Evolutionary conservation across 148 eudicot genomes (phyloP).

Genomic region (Gaultheria prostrata): DNA sequence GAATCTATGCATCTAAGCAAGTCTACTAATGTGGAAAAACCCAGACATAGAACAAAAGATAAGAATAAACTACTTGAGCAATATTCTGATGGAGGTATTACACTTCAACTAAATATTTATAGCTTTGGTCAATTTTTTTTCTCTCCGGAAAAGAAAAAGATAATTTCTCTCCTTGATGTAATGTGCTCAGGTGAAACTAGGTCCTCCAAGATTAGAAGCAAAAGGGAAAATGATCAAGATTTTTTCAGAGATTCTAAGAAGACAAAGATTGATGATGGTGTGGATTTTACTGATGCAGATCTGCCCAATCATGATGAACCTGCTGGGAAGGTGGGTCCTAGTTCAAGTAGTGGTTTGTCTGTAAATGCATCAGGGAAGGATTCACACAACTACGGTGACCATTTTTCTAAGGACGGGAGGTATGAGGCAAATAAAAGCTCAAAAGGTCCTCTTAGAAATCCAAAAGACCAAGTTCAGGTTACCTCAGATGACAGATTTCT

Average conservation of each 20-base stretch:
- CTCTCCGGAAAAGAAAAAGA: neutral
- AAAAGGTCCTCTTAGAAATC: constrained; percentile 22
- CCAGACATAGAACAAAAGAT: constrained; percentile 36
- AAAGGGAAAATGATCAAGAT: constrained; percentile 50
- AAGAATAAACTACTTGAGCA: constrained; percentile 42
- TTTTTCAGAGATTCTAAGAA: constrained; percentile 58
- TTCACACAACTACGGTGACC: constrained; percentile 31
- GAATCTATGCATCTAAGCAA: constrained; percentile 38
- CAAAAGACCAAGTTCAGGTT: constrained; percentile 27
- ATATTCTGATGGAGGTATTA: constrained; percentile 57
- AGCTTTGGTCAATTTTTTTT: constrained; percentile 13
- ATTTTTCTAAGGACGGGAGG: constrained; percentile 37
- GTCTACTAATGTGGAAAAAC: constrained; percentile 38
- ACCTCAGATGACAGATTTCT: constrained; percentile 32
- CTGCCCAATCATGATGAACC: constrained; percentile 35
- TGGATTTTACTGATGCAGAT: constrained; percentile 35
- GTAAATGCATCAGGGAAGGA: constrained; percentile 36
- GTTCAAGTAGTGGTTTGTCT: constrained; percentile 41
- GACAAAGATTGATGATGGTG: constrained; percentile 38
- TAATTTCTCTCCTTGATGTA: constrained; percentile 13
- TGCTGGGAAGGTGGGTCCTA: constrained; percentile 37
- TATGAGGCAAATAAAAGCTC: constrained; percentile 27
- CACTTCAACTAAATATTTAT: constrained; percentile 13
- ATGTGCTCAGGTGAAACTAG: constrained; percentile 50
- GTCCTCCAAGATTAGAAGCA: constrained; percentile 46